Base-by-base conservation (phyloP, 2,329 filamentous ascomycete species). In the Hypoxylon sp. region DNA sequence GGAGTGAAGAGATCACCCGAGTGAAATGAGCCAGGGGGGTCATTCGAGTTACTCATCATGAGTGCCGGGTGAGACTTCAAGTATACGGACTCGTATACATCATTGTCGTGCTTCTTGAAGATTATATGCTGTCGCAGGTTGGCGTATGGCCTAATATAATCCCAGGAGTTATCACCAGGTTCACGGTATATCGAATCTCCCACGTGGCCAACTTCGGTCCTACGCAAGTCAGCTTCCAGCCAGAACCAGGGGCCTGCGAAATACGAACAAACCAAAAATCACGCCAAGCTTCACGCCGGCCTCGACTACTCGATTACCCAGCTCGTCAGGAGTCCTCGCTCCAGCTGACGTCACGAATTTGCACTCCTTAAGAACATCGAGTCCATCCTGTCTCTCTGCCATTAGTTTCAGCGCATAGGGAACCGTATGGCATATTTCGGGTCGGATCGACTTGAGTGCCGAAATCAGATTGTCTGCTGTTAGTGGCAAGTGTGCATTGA, bases 131-230 rank as follows among this genome's bases (percentile, higher is more conserved):
- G 68, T 4, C 66, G 71, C 10, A 83, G 72, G 51, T 79, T 79
- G 6, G 73, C 77, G 44, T 81, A 82, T 17, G 81, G 80, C 13
- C 77, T 74, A 53, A 84, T 64, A 64, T 83, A 84, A 31, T 81
- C 79, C 82, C 82, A 84, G n/a, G 78, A 75, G 13, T 80, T 77
- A 50, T 82, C 80, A 1, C 70, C 76, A 2, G 74, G 74, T 2
- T 79, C 78, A 8, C 81, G 79, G 4, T 77, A 73, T 40, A 83
- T 78, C 1, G 82, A 83, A 59, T 82, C 81, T 11, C 80, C 81
- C 2, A 82, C 77, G 4, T 82, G 77, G 2, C 82, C 82, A 11
- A 81, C 80, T 67, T 83, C 82, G 6, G 82, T 83, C 58, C 81
- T 82, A 60, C 3, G 13, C 20, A 27, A n/a, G 40, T 72, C 46